Evolutionary conservation across 2,329 filamentous ascomycete species (phyloP).

Genomic region (Pseudogymnoascus sp.): DNA sequence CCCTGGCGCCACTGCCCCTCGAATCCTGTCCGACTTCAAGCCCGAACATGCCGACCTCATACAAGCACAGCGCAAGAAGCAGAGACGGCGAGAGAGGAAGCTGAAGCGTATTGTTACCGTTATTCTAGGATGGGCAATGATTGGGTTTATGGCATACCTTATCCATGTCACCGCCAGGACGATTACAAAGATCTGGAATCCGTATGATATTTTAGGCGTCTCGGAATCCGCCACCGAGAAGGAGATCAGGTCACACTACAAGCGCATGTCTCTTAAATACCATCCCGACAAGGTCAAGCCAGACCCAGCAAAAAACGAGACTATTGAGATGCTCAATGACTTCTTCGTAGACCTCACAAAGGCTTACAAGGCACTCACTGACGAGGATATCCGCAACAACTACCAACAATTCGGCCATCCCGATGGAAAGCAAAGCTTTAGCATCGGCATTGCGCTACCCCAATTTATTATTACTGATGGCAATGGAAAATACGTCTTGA

Average conservation of each 20-base stretch:
- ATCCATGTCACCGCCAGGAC: conserved; percentile 72
- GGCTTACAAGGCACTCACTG: conserved; percentile 94
- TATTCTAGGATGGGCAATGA: conserved; percentile 70
- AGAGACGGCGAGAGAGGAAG: conserved; percentile 83
- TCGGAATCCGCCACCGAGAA: conserved; percentile 81
- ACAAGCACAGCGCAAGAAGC: conserved; percentile 71
- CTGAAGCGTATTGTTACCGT: conserved; percentile 77
- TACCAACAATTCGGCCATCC: conserved; percentile 94
- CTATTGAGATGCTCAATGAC: conserved; percentile 73
- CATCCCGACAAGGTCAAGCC: conserved; percentile 91
- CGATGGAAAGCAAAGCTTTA: conserved; percentile 96
- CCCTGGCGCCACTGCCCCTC: conserved; percentile 71
- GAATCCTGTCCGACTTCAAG: conserved; percentile 75
- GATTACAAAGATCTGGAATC: conserved; percentile 81
- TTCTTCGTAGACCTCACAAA: conserved; percentile 93
- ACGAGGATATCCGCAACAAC: conserved; percentile 96
- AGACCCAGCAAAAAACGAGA: conserved; percentile 83
- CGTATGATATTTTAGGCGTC: conserved; percentile 88
- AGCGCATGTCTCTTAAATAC: conserved; percentile 73
- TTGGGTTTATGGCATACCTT: conserved; percentile 87
- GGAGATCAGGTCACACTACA: conserved; percentile 88
- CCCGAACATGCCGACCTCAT: conserved; percentile 80
- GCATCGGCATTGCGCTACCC: conserved; percentile 92
- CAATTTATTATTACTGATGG: conserved; percentile 89
- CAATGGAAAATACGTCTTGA: conserved; percentile 89